Conservation (phyloP, 768 basidiomycete genomes). For the Suillus brevipes region DNA sequence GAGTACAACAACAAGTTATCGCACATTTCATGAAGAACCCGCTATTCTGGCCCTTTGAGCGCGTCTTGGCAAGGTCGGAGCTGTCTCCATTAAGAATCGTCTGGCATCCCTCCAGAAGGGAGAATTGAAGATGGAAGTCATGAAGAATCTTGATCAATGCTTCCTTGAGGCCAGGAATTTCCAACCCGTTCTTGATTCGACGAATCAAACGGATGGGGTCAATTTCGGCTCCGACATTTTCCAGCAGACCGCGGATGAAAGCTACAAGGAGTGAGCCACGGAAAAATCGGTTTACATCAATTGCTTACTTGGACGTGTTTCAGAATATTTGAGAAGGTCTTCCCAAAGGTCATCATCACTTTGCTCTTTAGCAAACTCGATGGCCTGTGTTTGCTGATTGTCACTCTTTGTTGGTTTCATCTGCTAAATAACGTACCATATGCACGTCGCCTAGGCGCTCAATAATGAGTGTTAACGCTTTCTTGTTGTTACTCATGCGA, state of each 20-base stretch:
- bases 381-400: slow-evolving; percentile 55
- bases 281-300: neutral
- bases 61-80: slow-evolving; percentile 60
- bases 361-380: slow-evolving; percentile 98
- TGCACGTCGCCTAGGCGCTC: slow-evolving; percentile 92
- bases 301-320: slow-evolving; percentile 79
- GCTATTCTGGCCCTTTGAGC: slow-evolving; percentile 75
- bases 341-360: slow-evolving; percentile 98
- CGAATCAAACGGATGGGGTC: slow-evolving; percentile 93
- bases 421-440: slow-evolving; percentile 48
- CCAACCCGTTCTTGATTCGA: slow-evolving; percentile 92
- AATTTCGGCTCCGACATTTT: slow-evolving; percentile 96
- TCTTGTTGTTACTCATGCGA: slow-evolving; percentile 96
- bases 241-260: slow-evolving; percentile 92
- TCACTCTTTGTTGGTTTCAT: slow-evolving; percentile 5
- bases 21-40: slow-evolving; percentile 78
- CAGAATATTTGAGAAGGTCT: slow-evolving; percentile 90
- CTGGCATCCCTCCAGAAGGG: slow-evolving; percentile 89
- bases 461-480: slow-evolving; percentile 91
- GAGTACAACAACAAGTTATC: slow-evolving; percentile 28
- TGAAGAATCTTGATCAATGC: slow-evolving; percentile 96
- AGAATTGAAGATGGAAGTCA: slow-evolving; percentile 93
- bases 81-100: slow-evolving; percentile 85
- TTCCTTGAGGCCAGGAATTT: slow-evolving; percentile 93
- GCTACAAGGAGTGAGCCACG: slow-evolving; percentile 40